Percentiles rank a stretch among this genome's conserved stretches.
phyloP scores from a whole-genome alignment of 306 rosid genomes.

The Trifolium subterraneum region DNA sequence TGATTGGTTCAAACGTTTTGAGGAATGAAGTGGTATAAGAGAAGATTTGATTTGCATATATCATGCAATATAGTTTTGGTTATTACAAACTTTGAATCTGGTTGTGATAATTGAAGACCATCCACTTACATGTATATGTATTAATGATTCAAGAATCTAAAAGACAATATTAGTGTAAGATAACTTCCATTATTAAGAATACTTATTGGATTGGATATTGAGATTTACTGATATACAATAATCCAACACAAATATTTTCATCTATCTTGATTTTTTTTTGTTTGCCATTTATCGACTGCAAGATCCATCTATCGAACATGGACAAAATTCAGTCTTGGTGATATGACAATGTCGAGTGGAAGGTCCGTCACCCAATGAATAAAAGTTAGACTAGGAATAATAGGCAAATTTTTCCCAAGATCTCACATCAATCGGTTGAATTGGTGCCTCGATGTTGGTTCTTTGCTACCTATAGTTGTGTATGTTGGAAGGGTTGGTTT shows the following conservation, averaged over 20 bases:
- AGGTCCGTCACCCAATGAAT: neutral
- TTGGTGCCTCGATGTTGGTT: neutral
- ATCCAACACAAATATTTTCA: conserved; percentile 2
- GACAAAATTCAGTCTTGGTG: neutral
- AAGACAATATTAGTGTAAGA: neutral
- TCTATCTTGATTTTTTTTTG: neutral
- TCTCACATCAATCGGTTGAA: no score
- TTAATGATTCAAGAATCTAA: conserved; percentile 7
- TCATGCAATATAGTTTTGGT: conserved; percentile 9
- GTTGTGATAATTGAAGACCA: no score
- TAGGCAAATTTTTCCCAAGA: neutral
- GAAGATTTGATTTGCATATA: conserved; percentile 22
- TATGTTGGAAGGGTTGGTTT: neutral
- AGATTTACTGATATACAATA: neutral
- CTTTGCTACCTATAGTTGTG: neutral
- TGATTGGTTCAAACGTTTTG: conserved; percentile 74
- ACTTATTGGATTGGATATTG: neutral
- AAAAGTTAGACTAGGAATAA: neutral
- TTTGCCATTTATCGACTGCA: neutral
- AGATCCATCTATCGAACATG: neutral
- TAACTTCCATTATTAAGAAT: neutral
- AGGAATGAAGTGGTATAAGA: conserved; percentile 46
- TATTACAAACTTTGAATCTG: neutral
- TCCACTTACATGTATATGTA: neutral
- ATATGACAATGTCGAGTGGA: neutral